A percentile compares a stretch with the other conserved stretches of the same genome.
phyloP scores from a whole-genome alignment of 2,329 filamentous ascomycete species.

The Chalaropsis ovoidea region DNA sequence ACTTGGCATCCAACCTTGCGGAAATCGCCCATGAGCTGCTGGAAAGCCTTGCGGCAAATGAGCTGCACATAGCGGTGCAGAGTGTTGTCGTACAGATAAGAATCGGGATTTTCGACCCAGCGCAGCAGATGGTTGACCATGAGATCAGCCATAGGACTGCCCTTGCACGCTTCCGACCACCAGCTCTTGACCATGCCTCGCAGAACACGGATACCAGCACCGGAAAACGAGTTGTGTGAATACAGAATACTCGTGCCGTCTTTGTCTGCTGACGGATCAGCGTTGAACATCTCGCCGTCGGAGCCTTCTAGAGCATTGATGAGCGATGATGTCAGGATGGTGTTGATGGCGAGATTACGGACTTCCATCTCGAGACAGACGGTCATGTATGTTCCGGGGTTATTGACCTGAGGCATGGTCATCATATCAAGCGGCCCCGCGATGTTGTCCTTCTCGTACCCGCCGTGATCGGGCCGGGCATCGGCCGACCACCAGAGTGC shows the following conservation, averaged over 20 bases:
- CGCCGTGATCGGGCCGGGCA: constrained; percentile 84
- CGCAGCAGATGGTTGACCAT: constrained; percentile 95
- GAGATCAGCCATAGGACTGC: constrained; percentile 89
- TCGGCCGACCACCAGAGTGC: constrained; percentile 94
- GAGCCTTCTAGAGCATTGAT: constrained; percentile 93
- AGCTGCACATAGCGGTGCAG: constrained; percentile 97
- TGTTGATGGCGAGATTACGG: constrained; percentile 93
- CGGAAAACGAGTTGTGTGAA: constrained; percentile 61
- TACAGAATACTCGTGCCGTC: constrained; percentile 32
- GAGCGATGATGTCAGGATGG: constrained; percentile 87
- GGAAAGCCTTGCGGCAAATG: constrained; percentile 94
- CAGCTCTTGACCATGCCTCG: constrained; percentile 98
- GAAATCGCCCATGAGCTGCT: constrained; percentile 95
- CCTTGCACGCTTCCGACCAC: constrained; percentile 89
- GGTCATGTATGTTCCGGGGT: constrained; percentile 84
- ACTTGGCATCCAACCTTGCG: constrained; percentile 88
- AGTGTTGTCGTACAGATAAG: constrained; percentile 88
- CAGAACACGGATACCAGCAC: constrained; percentile 77
- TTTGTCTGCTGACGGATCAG: constrained; percentile 51
- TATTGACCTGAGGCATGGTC: constrained; percentile 87
- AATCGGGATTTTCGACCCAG: constrained; percentile 90
- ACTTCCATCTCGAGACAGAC: constrained; percentile 94
- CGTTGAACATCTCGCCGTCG: constrained; percentile 78
- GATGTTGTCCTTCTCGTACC: constrained; percentile 88
- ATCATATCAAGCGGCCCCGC: constrained; percentile 72